Percentiles rank a stretch among this genome's conserved stretches.
phyloP scores from a whole-genome alignment of 257 asterid genomes.

The Fraxinus anomala region DNA sequence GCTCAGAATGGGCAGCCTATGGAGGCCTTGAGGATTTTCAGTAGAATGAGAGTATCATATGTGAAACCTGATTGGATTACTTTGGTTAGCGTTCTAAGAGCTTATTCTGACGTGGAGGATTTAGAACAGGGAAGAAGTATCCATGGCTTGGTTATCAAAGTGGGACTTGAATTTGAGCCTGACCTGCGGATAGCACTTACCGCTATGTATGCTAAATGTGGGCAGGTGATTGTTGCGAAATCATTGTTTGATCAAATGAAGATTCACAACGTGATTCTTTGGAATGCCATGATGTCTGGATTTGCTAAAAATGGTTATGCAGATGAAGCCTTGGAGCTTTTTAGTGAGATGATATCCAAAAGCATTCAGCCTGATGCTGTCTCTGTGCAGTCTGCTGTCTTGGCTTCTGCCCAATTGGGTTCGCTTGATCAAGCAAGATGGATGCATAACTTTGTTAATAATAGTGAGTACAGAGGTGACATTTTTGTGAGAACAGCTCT shows the following conservation, averaged over 20 bases:
- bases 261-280: conserved; percentile 41
- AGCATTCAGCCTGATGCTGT: conserved; percentile 47
- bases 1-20: conserved; percentile 47
- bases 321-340: conserved; percentile 56
- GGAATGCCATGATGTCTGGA: conserved; percentile 73
- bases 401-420: conserved; percentile 61
- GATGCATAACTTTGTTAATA: conserved; percentile 44
- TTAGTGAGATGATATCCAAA: conserved; percentile 43
- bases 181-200: conserved; percentile 57
- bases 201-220: conserved; percentile 60
- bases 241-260: conserved; percentile 43
- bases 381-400: conserved; percentile 51
- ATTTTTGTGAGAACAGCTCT: conserved; percentile 44
- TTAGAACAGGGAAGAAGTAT: conserved; percentile 54
- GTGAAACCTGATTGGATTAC: conserved; percentile 58
- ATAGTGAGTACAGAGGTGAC: conserved; percentile 36
- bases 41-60: conserved; percentile 48
- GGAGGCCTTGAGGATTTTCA: conserved; percentile 54
- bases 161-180: conserved; percentile 51
- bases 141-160: conserved; percentile 50
- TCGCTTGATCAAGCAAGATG: conserved; percentile 60
- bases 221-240: conserved; percentile 49
- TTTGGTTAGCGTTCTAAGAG: conserved; percentile 55
- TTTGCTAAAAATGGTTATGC: conserved; percentile 61
- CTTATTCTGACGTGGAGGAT: conserved; percentile 58